Percentiles rank a stretch among this genome's conserved stretches.
phyloP scores from a whole-genome alignment of 106 monocot species.

The Platanthera zijinensis region DNA sequence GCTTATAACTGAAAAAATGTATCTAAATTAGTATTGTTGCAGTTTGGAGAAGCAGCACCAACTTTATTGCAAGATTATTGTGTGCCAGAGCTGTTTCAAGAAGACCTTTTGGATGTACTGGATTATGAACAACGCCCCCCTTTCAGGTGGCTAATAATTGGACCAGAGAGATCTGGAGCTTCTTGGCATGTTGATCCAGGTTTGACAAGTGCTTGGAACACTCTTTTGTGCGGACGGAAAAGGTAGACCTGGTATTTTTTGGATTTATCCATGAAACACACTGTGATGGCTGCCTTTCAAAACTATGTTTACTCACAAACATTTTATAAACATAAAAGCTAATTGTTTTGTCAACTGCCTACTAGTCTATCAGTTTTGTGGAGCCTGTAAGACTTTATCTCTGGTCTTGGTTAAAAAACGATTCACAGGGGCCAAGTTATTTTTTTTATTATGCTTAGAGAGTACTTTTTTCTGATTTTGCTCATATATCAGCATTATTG shows the following conservation, averaged over 20 bases:
- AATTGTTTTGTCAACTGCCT: neutral
- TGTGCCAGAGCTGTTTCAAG: constrained; percentile 80
- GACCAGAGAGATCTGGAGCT: constrained; percentile 94
- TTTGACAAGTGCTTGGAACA: constrained; percentile 97
- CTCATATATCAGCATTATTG: neutral
- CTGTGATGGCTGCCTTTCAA: neutral
- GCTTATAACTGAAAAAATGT: constrained; percentile 5
- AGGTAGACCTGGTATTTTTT: constrained; percentile 32
- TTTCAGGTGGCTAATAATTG: constrained; percentile 97
- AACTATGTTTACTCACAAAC: neutral
- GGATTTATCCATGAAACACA: neutral
- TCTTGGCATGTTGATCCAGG: constrained; percentile 99
- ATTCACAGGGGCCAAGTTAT: neutral
- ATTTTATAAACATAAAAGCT: neutral
- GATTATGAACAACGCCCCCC: constrained; percentile 75
- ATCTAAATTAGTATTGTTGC: constrained; percentile 12
- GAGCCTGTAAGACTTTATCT: neutral
- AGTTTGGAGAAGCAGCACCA: constrained; percentile 98
- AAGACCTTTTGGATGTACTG: constrained; percentile 87
- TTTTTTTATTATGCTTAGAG: neutral
- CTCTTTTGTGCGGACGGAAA: constrained; percentile 80
- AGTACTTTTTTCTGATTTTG: neutral
- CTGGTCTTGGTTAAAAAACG: neutral
- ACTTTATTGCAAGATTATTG: constrained; percentile 68
- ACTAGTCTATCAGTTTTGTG: neutral